Conservation (phyloP, 2,329 filamentous ascomycete genomes). For the Colletotrichum sp. region DNA sequence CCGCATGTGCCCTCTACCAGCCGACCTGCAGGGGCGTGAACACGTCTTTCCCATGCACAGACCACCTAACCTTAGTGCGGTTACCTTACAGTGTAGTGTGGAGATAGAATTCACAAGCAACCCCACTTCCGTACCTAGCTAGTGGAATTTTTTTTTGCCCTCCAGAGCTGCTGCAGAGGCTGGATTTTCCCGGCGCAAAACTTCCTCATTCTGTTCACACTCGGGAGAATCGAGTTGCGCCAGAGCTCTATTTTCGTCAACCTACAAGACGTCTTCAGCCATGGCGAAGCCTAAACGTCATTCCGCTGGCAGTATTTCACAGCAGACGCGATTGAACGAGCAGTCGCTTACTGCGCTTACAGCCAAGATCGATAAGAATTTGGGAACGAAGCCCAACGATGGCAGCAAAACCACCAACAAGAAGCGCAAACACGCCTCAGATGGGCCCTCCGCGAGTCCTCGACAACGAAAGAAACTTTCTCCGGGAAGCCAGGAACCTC, state of each 20-base stretch:
- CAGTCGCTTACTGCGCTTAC: slow-evolving; percentile 58
- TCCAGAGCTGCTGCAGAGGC: neutral
- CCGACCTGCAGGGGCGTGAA: neutral
- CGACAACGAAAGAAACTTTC: slow-evolving; percentile 11
- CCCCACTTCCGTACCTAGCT: neutral
- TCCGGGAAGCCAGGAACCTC: neutral
- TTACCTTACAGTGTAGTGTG: neutral
- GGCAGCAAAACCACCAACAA: slow-evolving; percentile 52
- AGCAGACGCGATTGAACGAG: slow-evolving; percentile 47
- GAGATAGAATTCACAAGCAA: neutral
- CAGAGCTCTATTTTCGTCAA: neutral
- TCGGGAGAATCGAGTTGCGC: neutral
- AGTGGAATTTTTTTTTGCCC: neutral
- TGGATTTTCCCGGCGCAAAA: neutral
- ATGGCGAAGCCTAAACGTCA: slow-evolving; percentile 15
- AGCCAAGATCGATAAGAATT: slow-evolving; percentile 59
- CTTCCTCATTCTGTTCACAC: neutral
- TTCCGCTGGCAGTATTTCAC: neutral
- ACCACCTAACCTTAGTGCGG: neutral
- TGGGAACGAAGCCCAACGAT: slow-evolving; percentile 41
- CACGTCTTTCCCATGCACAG: neutral
- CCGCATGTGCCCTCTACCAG: neutral
- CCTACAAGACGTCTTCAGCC: neutral
- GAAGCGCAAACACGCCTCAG: slow-evolving; percentile 33
- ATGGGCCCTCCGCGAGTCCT: neutral